Evolutionary conservation across 306 rosid species (phyloP), one percentile per base, ranked within the genome.

Genomic region (Begonia loranthoides): DNA sequence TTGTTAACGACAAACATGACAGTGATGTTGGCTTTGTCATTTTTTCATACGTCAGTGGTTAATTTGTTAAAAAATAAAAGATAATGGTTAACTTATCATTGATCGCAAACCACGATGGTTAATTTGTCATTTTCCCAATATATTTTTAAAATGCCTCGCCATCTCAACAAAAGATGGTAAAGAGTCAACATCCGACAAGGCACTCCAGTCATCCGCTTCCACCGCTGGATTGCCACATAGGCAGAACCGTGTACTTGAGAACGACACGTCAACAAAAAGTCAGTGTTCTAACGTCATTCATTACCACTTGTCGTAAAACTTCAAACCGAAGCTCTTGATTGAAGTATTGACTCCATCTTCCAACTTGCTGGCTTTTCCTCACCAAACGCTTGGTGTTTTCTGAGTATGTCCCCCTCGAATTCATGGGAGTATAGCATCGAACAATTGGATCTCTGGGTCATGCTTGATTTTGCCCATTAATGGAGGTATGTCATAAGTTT

Each of bases 181-280:
- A 41, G 61, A 57, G 83, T 73, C 76, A 55, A 10, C 50, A 51
- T 77, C 79, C 56, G 36, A 43, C 64, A 45, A 50, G 56, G 53
- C 71, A 57, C 39, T 73, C 46, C 41, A 22, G 44, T 44, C 51
- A 13, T 17, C 33, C 58, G 67, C 49, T 57, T 36, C 62, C 60
- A 55, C 68, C 15, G 58, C 50, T 62, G 4, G 21, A 50, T 17
- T 55, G 64, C 61, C 56, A 55, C 51, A 15, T 68, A 59, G 24
- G 60, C 58, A 51, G 52, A 17, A 50, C 47, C 14, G 47, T 4
- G 47, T 10, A 43, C 15, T 10, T 63, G 79, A 76, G 58, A 74
- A 66, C 58, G 80, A 78, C 73, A 57, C 64, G 64, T 71, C 72
- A 76, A 85, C 82, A 67, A 19, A 41, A 10, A 13, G 24, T 33